Base-by-base conservation (phyloP, 768 basidiomycete species). In the Sistotremastrum niveocremeum region DNA sequence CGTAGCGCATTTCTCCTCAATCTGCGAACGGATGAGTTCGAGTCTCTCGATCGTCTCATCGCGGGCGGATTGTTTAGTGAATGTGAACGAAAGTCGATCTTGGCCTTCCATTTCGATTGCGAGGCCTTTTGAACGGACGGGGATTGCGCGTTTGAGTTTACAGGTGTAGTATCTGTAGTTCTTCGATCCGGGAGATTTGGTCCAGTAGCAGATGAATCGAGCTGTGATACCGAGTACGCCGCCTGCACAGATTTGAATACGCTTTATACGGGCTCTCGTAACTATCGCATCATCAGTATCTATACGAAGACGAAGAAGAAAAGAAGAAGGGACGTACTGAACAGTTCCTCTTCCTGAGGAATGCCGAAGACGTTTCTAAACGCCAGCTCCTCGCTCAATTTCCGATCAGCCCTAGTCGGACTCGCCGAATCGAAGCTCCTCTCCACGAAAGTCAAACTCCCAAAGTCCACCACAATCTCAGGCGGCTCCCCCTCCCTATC, bases 171-270 rank as follows among this genome's bases (percentile, higher is more conserved):
- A 20, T 20, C 20, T 20, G 20, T 20, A 20, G 2, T 20, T 20
- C 20, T 20, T 20, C 20, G 20, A 20, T 20, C 20, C 20, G 20
- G 20, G 20, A 20, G 20, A 20, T 2, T 20, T 68, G 55, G 44
- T 60, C 72, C 71, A 74, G 57, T 73, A 74, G 32, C 66, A 63
- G 31, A 74, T 46, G 49, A 62, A 65, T 36, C 60, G 53, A 1
- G 58, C 54, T 1, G 67, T 63, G 10, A 74, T 53, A 20, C 68
- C 66, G 41, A 76, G 61, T 46, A 65, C 66, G 6, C 74, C 74
- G 6, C 59, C 51, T 4, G 63, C 65, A 5, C 57, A 51, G 5
- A 70, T 56, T 11, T 56, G 59, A 37, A 65, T 52, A 2, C 20
- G 20, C 43, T 60, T 57, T 8, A 67, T 51, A 10, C 65, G 61